Base-by-base conservation (phyloP, 2,329 filamentous ascomycete species). In the Thielaviopsis populi region DNA sequence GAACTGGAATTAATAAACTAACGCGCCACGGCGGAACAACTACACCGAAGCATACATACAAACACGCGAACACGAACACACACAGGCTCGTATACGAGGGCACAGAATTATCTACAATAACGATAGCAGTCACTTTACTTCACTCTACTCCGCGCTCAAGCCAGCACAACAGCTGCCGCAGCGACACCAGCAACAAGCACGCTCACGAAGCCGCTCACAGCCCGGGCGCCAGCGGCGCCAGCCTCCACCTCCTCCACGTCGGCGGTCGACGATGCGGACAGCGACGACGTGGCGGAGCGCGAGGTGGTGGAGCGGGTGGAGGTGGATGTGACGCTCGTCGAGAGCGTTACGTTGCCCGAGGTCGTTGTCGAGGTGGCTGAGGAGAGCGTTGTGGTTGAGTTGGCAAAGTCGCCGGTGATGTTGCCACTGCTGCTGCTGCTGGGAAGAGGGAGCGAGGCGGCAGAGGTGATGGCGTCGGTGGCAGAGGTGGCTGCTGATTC, bases 1-100 rank as follows among this genome's bases (percentile, higher is more conserved):
- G 19, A 17, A 56, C 17, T 56, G 50, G 50, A 56, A 56, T 56
- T 56, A 56, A 56, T 56, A 56, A 56, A 56, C 50, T 56, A 56
- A 19, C n/a, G 50, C 30, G 46, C 46, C 19, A 50, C 24, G 24
- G 24, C 46, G 33, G 8, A 37, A 37, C 4, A 37, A 37, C 33
- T 1, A 37, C 33, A 37, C 33, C 33, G 10, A 37, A 8, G 33
- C 33, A 37, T 8, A 37, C 33, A 10, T 7, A 8, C 33, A 33
- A 3, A 33, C 30, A 7, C 30, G 7, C 33, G 5, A 6, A 46
- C 42, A 19, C 42, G 42, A n/a, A 46, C 42, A 46, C n/a, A n/a
- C n/a, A n/a, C n/a, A n/a, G n/a, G 42, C 42, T n/a, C 5, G 19
- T 15, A 24, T 50, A 50, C 19, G 19, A 50, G 19, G 19, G 46